phyloP scores from a whole-genome alignment of 345 rosid species.

The Melaleuca alternifolia region DNA sequence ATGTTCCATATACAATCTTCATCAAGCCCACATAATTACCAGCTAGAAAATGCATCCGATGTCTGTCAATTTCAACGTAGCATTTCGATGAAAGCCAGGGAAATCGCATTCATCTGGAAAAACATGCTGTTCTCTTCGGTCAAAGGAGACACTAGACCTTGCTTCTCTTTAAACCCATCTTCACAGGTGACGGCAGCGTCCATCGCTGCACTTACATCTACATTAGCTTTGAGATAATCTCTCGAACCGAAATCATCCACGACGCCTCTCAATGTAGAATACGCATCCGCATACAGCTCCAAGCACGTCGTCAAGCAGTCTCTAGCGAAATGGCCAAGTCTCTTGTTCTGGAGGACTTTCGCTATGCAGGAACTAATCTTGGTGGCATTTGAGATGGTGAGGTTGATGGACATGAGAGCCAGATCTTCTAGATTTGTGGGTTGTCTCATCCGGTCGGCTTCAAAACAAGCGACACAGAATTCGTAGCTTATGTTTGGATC shows the following conservation, averaged over 20 bases:
- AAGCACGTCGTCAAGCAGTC: conserved; percentile 39
- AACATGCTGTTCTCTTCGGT: conserved; percentile 23
- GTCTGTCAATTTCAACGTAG: not conserved
- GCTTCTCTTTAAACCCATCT: conserved; percentile 31
- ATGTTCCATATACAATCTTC: not conserved
- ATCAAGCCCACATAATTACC: not conserved
- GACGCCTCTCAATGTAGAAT: conserved; percentile 21
- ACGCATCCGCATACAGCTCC: conserved; percentile 27
- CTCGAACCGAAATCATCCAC: conserved; percentile 20
- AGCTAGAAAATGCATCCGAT: not conserved
- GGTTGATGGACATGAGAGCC: conserved; percentile 29
- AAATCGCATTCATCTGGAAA: conserved; percentile 16
- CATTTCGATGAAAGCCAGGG: conserved; percentile 31
- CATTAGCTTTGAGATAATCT: conserved; percentile 16
- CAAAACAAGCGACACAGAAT: conserved; percentile 28
- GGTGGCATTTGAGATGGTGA: conserved; percentile 39
- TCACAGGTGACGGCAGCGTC: conserved; percentile 37
- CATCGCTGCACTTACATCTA: conserved; percentile 39
- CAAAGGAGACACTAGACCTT: conserved; percentile 32
- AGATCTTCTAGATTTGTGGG: conserved; percentile 30
- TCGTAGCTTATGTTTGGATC: conserved; percentile 18
- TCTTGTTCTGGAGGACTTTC: conserved; percentile 11
- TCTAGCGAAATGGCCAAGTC: conserved; percentile 8
- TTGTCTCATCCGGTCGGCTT: conserved; percentile 15
- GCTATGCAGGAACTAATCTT: conserved; percentile 20